A percentile compares a stretch with the other conserved stretches of the same genome.
Conservation (phyloP, 2,329 filamentous ascomycete genomes). For the Stagonosporopsis chrysanthemi region DNA sequence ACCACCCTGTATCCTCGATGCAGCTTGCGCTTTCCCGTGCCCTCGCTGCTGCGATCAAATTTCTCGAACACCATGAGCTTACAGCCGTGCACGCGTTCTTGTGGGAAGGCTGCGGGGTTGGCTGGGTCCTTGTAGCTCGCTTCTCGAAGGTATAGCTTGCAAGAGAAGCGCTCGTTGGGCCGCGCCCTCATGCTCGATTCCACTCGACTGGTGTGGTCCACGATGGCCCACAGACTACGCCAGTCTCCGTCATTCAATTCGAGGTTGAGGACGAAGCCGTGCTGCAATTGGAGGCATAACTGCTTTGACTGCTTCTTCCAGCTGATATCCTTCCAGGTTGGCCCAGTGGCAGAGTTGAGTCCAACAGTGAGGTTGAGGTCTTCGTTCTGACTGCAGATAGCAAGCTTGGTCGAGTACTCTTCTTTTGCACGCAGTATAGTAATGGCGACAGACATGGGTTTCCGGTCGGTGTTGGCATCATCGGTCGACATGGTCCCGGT, state of each 20-base stretch:
- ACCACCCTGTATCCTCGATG: slow-evolving; percentile 83
- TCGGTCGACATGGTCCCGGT: slow-evolving; percentile 77
- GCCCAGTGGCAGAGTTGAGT: slow-evolving; percentile 69
- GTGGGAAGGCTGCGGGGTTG: slow-evolving; percentile 76
- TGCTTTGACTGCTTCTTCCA: slow-evolving; percentile 75
- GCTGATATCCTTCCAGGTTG: slow-evolving; percentile 81
- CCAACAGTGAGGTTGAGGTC: slow-evolving; percentile 78
- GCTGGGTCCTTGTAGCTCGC: slow-evolving; percentile 83
- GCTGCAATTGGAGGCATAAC: slow-evolving; percentile 74
- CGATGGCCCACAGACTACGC: slow-evolving; percentile 79
- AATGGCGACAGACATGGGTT: slow-evolving; percentile 76
- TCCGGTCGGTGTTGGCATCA: slow-evolving; percentile 69
- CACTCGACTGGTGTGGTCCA: slow-evolving; percentile 82
- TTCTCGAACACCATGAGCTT: slow-evolving; percentile 79
- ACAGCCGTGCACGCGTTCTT: slow-evolving; percentile 75
- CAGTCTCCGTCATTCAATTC: slow-evolving; percentile 80
- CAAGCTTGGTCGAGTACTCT: slow-evolving; percentile 73
- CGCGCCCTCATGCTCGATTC: slow-evolving; percentile 74
- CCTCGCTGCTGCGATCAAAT: slow-evolving; percentile 71
- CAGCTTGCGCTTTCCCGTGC: slow-evolving; percentile 73
- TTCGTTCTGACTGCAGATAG: slow-evolving; percentile 81
- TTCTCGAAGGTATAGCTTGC: slow-evolving; percentile 72
- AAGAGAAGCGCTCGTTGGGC: slow-evolving; percentile 73
- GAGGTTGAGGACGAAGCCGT: slow-evolving; percentile 76
- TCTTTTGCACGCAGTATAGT: slow-evolving; percentile 75